These are phyloP conservation scores for Acanthamoeba quina DNA, from an alignment of 208 protist genomes.

Conservation along the genomic window DNA sequence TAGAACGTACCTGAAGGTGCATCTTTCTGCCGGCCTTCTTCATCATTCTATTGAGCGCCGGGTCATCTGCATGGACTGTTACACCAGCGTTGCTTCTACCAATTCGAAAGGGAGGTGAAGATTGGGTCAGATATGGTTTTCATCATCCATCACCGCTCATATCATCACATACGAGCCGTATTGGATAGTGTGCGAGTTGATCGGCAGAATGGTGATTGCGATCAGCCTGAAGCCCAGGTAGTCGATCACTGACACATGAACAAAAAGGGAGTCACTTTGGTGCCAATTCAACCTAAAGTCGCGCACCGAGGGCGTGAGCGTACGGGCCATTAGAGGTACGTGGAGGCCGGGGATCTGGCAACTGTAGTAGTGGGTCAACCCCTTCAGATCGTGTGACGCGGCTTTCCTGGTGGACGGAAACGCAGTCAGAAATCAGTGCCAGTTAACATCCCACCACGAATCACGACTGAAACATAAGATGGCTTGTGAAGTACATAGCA, in stretches of 20 bases:
- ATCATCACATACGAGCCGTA: slow-evolving; percentile 73
- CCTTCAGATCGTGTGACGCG: slow-evolving; percentile 67
- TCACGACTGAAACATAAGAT: too few species aligned
- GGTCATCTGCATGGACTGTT: not conserved
- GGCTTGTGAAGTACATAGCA: slow-evolving; percentile 64
- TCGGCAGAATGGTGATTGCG: slow-evolving; percentile 61
- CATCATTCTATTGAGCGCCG: slow-evolving; percentile 44
- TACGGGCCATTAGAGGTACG: slow-evolving; percentile 70
- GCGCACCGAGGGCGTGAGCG: not conserved
- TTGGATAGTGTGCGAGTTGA: not conserved
- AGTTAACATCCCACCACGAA: not conserved
- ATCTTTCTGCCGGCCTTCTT: slow-evolving; percentile 35
- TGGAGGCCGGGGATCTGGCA: slow-evolving; percentile 62
- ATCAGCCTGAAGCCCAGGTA: slow-evolving; percentile 60
- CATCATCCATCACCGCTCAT: too few species aligned
- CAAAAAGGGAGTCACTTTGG: too few species aligned
- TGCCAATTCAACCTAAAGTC: too few species aligned
- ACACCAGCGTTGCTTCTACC: not conserved
- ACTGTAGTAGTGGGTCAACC: slow-evolving; percentile 29
- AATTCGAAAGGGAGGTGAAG: not conserved
- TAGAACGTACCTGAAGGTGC: not conserved
- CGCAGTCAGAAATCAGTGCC: not conserved
- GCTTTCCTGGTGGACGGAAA: not conserved
- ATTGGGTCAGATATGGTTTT: not conserved
- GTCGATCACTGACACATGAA: slow-evolving; percentile 16